Conservation (phyloP, 805 yeast species). For the Ogataea paraovalis region DNA sequence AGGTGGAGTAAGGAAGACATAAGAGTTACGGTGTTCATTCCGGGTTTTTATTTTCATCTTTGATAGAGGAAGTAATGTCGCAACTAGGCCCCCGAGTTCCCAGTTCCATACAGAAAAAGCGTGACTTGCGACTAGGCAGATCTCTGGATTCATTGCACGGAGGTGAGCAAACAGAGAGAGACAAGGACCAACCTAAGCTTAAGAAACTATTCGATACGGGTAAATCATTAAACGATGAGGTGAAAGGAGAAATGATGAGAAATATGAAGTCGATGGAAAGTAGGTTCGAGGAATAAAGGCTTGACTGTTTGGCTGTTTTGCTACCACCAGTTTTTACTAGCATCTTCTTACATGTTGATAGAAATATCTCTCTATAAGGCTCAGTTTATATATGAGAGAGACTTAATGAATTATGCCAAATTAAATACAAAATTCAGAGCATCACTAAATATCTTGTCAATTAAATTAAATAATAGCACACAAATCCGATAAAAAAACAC, state of each 20-base stretch:
- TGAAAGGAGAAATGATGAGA: slow-evolving; percentile 22
- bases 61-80: neutral
- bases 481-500: neutral
- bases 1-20: too few species aligned
- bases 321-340: too few species aligned
- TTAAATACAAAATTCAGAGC: too few species aligned
- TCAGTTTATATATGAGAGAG: too few species aligned
- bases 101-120: slow-evolving; percentile 12
- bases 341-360: too few species aligned
- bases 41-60: neutral
- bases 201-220: slow-evolving; percentile 22
- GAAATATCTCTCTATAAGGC: too few species aligned
- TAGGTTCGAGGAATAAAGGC: slow-evolving; percentile 12
- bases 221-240: slow-evolving; percentile 24
- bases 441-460: too few species aligned
- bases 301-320: too few species aligned
- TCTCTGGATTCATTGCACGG: neutral
- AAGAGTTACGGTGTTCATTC: too few species aligned
- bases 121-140: slow-evolving; percentile 16
- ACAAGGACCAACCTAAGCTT: slow-evolving; percentile 1
- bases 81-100: slow-evolving; percentile 27
- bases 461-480: neutral
- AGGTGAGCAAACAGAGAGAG: neutral
- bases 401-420: too few species aligned
- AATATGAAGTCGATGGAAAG: slow-evolving; percentile 10